Evolutionary conservation across 2,329 filamentous ascomycete genomes (phyloP), one percentile per base, ranked within the genome.

Genomic region (Cladosporium oxysporum): DNA sequence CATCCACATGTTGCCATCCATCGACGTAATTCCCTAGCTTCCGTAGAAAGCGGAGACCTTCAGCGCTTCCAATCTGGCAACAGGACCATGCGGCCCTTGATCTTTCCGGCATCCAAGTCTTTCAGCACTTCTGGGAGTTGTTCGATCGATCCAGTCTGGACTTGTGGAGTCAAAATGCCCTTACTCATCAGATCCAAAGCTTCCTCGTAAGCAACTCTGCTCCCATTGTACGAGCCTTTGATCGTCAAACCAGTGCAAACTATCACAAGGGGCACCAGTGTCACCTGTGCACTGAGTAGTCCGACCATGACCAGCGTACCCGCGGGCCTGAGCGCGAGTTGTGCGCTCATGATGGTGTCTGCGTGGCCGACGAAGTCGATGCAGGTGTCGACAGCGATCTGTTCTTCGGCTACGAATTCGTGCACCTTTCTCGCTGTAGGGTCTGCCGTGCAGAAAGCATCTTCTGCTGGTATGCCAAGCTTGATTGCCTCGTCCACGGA

Each of bases 221-320:
- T 80, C 0, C 81, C 80, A 4, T 79, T 80, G 50, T 83, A 83
- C 10, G 78, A 79, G 31, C 68, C 67, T 44, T 70, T 69, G 49
- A 75, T 69, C 28, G 66, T 70, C 41, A 73, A 41, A 28, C 58
- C 66, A 10, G 67, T 69, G 49, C 68, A 59, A 16, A 67, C 62
- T 18, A 67, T 33, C 5, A 66, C 14, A 2, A 61, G 33, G 6
- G 69, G 69, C 14, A 74, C 23, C n/a, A 73, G 41, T 1, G 68
- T 60, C 41, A 59, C 66, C 44, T 66, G 60, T 23, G 26, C 55
- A 49, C 67, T 68, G 18, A 74, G 31, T 26, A 72, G 21, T 8
- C 71, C 72, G 4, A 72, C 70, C 44, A 71, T 41, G 8, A 72
- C 71, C 26, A 71, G 69, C 29, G 58, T 49, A 0, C 71, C 71